Conservation (phyloP, 2,329 filamentous ascomycete genomes). For the Keithomyces neogunnii region DNA sequence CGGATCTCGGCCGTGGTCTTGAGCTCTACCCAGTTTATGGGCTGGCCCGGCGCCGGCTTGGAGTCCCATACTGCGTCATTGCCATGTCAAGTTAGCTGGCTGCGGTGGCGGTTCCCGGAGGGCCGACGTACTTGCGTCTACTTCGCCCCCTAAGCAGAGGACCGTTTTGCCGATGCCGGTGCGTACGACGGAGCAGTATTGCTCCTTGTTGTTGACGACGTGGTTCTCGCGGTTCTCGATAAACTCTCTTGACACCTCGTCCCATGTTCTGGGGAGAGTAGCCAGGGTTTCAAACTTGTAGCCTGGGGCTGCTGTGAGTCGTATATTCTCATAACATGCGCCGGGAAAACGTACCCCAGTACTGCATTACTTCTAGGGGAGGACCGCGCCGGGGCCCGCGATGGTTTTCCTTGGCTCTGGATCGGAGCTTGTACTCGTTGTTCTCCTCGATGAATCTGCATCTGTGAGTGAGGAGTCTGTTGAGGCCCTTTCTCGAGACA, state of each 20-base stretch:
- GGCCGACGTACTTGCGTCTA: slow-evolving; percentile 62
- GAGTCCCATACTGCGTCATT: slow-evolving; percentile 63
- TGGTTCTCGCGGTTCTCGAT: slow-evolving; percentile 69
- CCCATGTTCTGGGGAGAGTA: slow-evolving; percentile 68
- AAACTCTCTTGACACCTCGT: slow-evolving; percentile 59
- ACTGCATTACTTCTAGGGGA: slow-evolving; percentile 76
- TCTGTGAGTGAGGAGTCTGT: background rate
- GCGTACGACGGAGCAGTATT: slow-evolving; percentile 90
- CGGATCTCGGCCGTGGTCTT: slow-evolving; percentile 77
- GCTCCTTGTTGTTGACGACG: slow-evolving; percentile 78
- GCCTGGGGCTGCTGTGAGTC: slow-evolving; percentile 37
- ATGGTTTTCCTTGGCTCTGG: slow-evolving; percentile 45
- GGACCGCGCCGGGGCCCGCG: slow-evolving; percentile 27
- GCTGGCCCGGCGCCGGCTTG: slow-evolving; percentile 59
- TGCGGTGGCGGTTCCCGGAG: slow-evolving; percentile 1
- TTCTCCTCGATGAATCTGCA: slow-evolving; percentile 87
- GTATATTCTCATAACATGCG: background rate
- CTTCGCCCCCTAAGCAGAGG: slow-evolving; percentile 83
- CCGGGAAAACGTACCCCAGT: slow-evolving; percentile 59
- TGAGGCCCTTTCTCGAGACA: background rate
- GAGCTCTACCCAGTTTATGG: slow-evolving; percentile 87
- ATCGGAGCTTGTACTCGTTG: slow-evolving; percentile 60
- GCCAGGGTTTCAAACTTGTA: slow-evolving; percentile 95
- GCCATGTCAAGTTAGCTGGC: background rate
- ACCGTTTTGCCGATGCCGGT: slow-evolving; percentile 73